Evolutionary conservation across 192 early-diverging fungal genomes (phyloP).

Genomic region (Kappamyces sp.): DNA sequence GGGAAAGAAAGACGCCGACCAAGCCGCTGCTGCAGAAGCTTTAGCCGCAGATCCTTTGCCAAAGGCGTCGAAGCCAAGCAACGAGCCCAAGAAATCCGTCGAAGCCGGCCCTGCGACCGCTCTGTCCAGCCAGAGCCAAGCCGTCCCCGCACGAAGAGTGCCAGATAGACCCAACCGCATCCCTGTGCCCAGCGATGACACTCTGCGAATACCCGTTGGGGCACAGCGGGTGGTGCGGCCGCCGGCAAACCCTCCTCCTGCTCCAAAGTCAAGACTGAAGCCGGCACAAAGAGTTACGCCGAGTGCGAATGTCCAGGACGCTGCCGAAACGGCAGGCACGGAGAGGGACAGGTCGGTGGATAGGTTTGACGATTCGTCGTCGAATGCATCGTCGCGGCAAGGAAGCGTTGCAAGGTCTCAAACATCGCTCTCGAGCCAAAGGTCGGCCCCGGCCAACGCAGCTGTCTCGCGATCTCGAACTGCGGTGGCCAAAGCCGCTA

Average conservation of each 20-base stretch:
- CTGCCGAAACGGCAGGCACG: background rate
- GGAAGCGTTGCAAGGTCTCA: no score
- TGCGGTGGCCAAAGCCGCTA: background rate
- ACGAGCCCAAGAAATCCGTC: background rate
- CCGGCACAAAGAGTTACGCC: conserved; percentile 2
- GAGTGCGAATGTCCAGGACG: background rate
- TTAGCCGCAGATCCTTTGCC: background rate
- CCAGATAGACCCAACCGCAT: background rate
- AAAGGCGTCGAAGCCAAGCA: background rate
- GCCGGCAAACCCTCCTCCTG: background rate
- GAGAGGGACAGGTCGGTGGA: background rate
- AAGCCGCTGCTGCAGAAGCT: background rate
- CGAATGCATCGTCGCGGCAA: no score
- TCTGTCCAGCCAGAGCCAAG: background rate
- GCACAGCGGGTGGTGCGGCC: background rate
- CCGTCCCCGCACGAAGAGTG: background rate
- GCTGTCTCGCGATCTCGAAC: conserved; percentile 2
- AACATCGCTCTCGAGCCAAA: background rate
- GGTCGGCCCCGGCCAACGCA: background rate
- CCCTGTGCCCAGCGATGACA: background rate
- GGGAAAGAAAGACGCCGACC: background rate
- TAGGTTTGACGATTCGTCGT: no score
- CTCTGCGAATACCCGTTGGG: background rate
- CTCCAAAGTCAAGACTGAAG: conserved; percentile 3
- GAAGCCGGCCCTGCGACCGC: background rate